Evolutionary conservation across 495 filamentous ascomycete genomes (phyloP).

Genomic region (Friedmanniomyces simplex): DNA sequence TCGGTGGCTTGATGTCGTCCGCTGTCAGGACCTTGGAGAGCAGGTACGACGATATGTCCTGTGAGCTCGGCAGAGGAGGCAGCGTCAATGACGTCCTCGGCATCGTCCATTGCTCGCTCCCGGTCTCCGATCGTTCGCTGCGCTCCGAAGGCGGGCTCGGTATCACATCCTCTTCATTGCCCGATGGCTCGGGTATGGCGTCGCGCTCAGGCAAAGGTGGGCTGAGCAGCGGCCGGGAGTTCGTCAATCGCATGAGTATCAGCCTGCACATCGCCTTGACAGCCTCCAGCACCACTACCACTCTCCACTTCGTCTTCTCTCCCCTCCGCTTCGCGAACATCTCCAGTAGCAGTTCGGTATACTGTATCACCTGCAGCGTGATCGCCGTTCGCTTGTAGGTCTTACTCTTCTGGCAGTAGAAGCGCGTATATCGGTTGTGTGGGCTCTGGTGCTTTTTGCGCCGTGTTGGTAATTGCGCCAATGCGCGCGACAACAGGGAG

Average conservation of each 20-base stretch:
- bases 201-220: conserved; percentile 83
- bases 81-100: conserved; percentile 79
- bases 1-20: conserved; percentile 89
- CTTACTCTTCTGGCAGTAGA: conserved; percentile 67
- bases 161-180: conserved; percentile 19
- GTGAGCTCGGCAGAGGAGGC: conserved; percentile 65
- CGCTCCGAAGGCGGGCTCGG: conserved; percentile 35
- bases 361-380: conserved; percentile 77
- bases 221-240: conserved; percentile 69
- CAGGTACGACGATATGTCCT: conserved; percentile 74
- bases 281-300: conserved; percentile 76
- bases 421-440: conserved; percentile 82
- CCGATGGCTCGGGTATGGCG: conserved; percentile 30
- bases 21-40: conserved; percentile 86
- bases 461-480: conserved; percentile 33
- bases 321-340: conserved; percentile 76
- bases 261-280: conserved; percentile 82
- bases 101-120: conserved; percentile 69
- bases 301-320: conserved; percentile 76
- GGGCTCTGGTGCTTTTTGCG: conserved; percentile 47
- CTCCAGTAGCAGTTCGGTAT: conserved; percentile 82
- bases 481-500: conserved; percentile 63
- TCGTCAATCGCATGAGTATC: conserved; percentile 72
- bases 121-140: conserved; percentile 29
- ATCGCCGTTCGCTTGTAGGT: conserved; percentile 69